phyloP scores from a whole-genome alignment of 148 eudicot species.

The Amaranthus hypochondriacus region DNA sequence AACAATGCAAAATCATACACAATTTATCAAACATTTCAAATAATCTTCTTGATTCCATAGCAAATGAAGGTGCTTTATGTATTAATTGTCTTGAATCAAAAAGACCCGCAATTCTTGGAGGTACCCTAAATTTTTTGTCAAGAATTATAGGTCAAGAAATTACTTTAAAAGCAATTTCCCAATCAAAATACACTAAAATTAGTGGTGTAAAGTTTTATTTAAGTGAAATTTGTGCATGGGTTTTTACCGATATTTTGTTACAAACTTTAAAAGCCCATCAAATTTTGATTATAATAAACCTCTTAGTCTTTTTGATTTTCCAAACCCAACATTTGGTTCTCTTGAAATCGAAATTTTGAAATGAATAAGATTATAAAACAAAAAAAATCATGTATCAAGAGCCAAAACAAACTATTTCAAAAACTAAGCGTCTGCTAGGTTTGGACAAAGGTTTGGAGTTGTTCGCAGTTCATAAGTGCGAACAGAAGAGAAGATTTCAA shows the following conservation, averaged over 20 bases:
- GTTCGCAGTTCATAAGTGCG: too few species aligned
- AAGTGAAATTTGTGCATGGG: slow-evolving; percentile 26
- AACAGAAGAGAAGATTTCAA: too few species aligned
- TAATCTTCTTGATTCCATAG: slow-evolving; percentile 24
- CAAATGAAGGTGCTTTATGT: slow-evolving; percentile 31
- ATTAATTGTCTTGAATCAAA: slow-evolving; percentile 19
- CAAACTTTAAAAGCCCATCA: slow-evolving; percentile 16
- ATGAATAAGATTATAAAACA: too few species aligned
- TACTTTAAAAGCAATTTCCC: slow-evolving; percentile 10
- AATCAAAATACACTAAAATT: slow-evolving; percentile 25
- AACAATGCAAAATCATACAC: slow-evolving; percentile 6
- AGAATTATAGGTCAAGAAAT: slow-evolving; percentile 19
- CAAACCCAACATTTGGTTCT: slow-evolving; percentile 24
- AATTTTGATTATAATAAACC: neutral
- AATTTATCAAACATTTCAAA: slow-evolving; percentile 7
- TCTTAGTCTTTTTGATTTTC: slow-evolving; percentile 22
- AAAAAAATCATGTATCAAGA: too few species aligned
- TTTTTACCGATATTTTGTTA: slow-evolving; percentile 33
- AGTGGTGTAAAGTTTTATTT: slow-evolving; percentile 30
- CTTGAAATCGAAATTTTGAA: too few species aligned
- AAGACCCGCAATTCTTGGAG: slow-evolving; percentile 10
- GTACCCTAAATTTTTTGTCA: slow-evolving; percentile 19
- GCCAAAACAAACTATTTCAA: too few species aligned
- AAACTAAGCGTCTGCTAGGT: too few species aligned
- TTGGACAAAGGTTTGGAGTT: too few species aligned